A percentile compares a stretch with the other conserved stretches of the same genome.
Conservation (phyloP, 768 basidiomycete species). For the Leucosporidium scottii region DNA sequence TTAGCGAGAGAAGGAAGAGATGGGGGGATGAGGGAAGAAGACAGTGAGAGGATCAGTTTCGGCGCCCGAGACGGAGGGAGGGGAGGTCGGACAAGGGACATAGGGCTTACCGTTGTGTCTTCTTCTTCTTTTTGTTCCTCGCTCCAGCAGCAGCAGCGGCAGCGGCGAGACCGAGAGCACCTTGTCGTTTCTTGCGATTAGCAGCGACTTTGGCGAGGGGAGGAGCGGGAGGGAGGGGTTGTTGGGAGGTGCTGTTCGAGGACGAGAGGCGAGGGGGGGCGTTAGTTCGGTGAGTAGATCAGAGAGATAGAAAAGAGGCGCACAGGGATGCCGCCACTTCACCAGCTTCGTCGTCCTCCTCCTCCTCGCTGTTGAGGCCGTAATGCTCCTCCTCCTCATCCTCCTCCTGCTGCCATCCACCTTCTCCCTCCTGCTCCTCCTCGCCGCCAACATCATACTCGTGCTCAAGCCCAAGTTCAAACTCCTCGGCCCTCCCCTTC, state of each 20-base stretch:
- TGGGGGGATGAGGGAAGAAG: neutral
- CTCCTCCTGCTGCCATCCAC: neutral
- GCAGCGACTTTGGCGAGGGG: neutral
- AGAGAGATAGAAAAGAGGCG: no score
- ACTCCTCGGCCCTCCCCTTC: neutral
- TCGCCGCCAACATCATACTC: neutral
- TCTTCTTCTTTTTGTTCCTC: slow-evolving; percentile 4
- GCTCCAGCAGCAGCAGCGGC: no score
- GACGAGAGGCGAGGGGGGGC: neutral
- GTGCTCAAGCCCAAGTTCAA: neutral
- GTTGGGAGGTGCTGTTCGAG: neutral
- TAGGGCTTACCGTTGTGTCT: neutral
- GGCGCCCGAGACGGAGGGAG: no score
- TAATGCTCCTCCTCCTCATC: neutral
- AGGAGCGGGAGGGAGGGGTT: neutral
- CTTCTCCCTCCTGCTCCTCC: neutral
- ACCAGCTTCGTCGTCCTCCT: neutral
- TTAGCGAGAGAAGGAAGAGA: neutral
- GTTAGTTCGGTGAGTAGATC: neutral
- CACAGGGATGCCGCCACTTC: no score
- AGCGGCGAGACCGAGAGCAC: no score
- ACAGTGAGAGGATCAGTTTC: no score
- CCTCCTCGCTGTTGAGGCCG: neutral
- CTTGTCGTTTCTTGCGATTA: slow-evolving; percentile 17
- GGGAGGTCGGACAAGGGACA: no score